Base-by-base conservation (phyloP, 257 asterid genomes). In the Pogostemon cablin region DNA sequence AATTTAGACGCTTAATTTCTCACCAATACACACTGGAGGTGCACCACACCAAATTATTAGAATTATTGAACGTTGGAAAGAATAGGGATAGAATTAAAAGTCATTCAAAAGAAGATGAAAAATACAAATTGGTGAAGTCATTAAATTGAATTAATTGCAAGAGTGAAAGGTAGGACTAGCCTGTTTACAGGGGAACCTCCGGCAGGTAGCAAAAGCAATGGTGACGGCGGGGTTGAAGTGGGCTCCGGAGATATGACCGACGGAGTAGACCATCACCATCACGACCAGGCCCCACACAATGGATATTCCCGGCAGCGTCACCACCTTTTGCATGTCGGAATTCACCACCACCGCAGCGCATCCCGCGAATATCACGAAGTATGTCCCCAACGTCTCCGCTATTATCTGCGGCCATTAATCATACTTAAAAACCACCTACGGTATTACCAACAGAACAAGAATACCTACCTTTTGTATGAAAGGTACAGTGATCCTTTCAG, bases 141-240 rank as follows among this genome's bases (percentile, higher is more conserved):
- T 15, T 15, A 15, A 15, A 15, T 15, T 15, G 15, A 15, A 15
- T 15, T 15, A 25, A 25, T 25, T 25, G 32, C 32, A 25, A 25
- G 32, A 25, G 32, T 25, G 32, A 25, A 25, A 15, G 15, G 15
- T 15, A 15, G 32, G 32, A 25, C 32, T 25, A 25, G 32, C 97
- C 88, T 86, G 93, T 78, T 89, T 87, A 90, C 92, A 89, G 0
- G 98, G 88, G 78, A 92, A 90, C 56, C 90, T 83, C 67, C 81
- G 86, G 87, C 79, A 83, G 40, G 96, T 44, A 47, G 96, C 98
- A 58, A 92, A 92, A 7, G 95, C 96, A 67, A 92, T 70, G 65
- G 96, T 89, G 10, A 89, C 96, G 72, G 98, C 98, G 44, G 96
- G 98, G 78, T 92, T 92, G 64, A 92, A 89, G 70, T 92, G 98